A percentile compares a stretch with the other conserved stretches of the same genome.
Evolutionary conservation across 2,329 filamentous ascomycete species (phyloP).

Genomic region (Hypoxylon sp.): DNA sequence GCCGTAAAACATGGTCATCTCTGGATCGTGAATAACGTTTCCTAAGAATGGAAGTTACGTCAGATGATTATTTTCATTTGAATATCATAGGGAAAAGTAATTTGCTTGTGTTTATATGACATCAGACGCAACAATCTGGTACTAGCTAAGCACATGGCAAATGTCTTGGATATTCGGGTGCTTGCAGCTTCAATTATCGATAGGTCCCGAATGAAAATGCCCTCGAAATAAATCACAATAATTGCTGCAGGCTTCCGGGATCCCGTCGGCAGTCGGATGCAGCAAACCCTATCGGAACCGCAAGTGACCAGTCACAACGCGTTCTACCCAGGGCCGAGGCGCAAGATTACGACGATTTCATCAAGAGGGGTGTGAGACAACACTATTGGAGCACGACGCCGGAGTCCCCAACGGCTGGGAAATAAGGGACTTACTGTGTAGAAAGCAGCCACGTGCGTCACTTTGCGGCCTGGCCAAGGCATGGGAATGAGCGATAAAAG

Average conservation of each 20-base stretch:
- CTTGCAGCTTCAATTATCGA: slow-evolving; percentile 24
- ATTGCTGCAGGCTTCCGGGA: slow-evolving; percentile 24
- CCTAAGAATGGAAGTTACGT: slow-evolving; percentile 13
- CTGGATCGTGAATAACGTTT: neutral
- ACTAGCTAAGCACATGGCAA: slow-evolving; percentile 11
- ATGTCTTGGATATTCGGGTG: slow-evolving; percentile 24
- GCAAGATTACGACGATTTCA: slow-evolving; percentile 38
- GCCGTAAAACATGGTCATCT: neutral
- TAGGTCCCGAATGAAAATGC: slow-evolving; percentile 13
- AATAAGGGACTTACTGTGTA: slow-evolving; percentile 22
- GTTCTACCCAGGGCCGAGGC: slow-evolving; percentile 7
- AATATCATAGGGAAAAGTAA: neutral
- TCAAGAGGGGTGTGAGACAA: slow-evolving; percentile 21
- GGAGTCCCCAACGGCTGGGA: slow-evolving; percentile 12
- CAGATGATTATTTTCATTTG: slow-evolving; percentile 1
- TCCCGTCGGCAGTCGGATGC: slow-evolving; percentile 38
- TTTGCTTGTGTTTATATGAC: neutral
- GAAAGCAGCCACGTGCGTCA: slow-evolving; percentile 41
- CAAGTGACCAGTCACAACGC: slow-evolving; percentile 21
- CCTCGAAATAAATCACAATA: slow-evolving; percentile 19
- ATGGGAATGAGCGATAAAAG: slow-evolving; percentile 25
- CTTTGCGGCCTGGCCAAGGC: slow-evolving; percentile 2
- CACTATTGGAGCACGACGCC: slow-evolving; percentile 32
- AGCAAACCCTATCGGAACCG: slow-evolving; percentile 46
- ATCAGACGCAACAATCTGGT: slow-evolving; percentile 5